Evolutionary conservation across 208 protist species (phyloP).

Genomic region (Acanthamoeba lugdunensis): DNA sequence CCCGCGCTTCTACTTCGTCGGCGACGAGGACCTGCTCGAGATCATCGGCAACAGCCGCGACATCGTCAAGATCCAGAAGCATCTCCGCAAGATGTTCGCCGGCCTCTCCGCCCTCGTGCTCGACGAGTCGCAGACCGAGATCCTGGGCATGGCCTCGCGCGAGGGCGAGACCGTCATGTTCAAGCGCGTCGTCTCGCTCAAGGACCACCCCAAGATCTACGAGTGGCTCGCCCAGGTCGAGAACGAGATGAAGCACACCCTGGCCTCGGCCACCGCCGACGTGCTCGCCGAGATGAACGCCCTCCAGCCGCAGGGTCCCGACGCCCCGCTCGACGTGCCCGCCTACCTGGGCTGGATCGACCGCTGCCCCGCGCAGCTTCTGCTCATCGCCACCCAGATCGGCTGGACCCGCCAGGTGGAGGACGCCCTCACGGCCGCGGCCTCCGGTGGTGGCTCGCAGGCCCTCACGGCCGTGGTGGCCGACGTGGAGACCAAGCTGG

Average conservation of each 20-base stretch:
- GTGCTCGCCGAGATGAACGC: slow-evolving; percentile 70
- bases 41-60: slow-evolving; percentile 97
- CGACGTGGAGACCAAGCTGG: slow-evolving; percentile 79
- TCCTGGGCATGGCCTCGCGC: slow-evolving; percentile 92
- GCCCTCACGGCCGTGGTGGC: slow-evolving; percentile 64
- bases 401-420: slow-evolving; percentile 93
- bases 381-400: slow-evolving; percentile 93
- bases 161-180: slow-evolving; percentile 95
- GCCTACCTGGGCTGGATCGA: slow-evolving; percentile 90
- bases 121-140: slow-evolving; percentile 79
- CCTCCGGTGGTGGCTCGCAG: not conserved
- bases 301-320: not conserved
- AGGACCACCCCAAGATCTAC: slow-evolving; percentile 90
- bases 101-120: slow-evolving; percentile 92
- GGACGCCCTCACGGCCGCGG: slow-evolving; percentile 73
- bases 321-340: not conserved
- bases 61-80: slow-evolving; percentile 94
- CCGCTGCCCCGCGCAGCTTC: slow-evolving; percentile 92
- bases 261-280: slow-evolving; percentile 83
- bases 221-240: slow-evolving; percentile 94
- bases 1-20: slow-evolving; percentile 99
- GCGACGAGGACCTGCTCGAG: slow-evolving; percentile 99
- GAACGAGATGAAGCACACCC: slow-evolving; percentile 90
- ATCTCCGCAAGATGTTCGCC: slow-evolving; percentile 99
- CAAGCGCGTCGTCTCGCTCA: slow-evolving; percentile 79